phyloP scores from a whole-genome alignment of 2,329 filamentous ascomycete genomes.

The Ophiocordyceps camponoti-rufipedis region DNA sequence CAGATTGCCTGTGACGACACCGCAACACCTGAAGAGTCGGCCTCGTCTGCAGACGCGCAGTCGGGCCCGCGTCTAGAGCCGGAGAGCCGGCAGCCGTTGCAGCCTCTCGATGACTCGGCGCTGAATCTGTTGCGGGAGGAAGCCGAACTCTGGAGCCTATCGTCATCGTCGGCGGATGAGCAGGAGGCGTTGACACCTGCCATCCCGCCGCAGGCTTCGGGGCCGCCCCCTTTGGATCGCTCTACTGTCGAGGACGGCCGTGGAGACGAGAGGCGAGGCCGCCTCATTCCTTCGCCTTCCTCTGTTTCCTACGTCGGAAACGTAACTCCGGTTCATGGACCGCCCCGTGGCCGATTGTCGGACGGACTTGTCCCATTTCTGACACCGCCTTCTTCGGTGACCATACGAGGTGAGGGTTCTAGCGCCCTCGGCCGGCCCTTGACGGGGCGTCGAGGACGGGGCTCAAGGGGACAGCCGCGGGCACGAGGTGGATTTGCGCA shows the following conservation, averaged over 20 bases:
- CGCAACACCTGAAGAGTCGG: constrained; percentile 6
- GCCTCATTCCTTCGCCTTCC: neutral
- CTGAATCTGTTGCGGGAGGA: constrained; percentile 6
- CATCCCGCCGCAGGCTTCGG: neutral
- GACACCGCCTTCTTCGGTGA: constrained; percentile 1
- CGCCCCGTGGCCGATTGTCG: neutral
- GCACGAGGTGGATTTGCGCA: neutral
- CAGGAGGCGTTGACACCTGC: neutral
- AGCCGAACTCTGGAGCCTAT: constrained; percentile 1
- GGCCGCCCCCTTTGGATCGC: neutral
- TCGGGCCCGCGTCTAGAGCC: neutral
- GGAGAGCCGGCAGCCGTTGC: constrained; percentile 4
- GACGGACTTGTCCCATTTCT: neutral
- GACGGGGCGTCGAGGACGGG: neutral
- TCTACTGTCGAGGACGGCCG: neutral
- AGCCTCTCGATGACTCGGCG: constrained; percentile 4
- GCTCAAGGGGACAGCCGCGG: neutral
- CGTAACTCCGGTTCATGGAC: neutral
- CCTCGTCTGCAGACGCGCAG: neutral
- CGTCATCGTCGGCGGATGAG: constrained; percentile 2
- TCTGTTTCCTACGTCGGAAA: neutral
- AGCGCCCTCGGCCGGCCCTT: too few species aligned
- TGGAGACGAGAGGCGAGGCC: neutral
- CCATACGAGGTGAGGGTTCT: neutral
- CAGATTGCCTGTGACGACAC: constrained; percentile 17